Evolutionary conservation across 768 basidiomycete genomes (phyloP), one percentile per base, ranked within the genome.

Genomic region (Suillus subluteus): DNA sequence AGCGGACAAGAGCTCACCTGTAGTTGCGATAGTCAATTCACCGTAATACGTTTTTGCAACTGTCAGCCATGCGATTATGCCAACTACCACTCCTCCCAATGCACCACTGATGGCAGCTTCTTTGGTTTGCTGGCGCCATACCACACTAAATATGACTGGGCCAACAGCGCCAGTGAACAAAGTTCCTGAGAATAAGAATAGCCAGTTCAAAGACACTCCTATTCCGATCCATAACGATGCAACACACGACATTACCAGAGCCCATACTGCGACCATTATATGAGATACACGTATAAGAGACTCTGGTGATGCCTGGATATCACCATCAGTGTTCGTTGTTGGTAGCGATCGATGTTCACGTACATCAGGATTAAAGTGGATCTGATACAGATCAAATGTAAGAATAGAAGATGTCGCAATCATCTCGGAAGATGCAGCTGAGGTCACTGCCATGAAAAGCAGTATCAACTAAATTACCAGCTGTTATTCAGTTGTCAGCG

Each of bases 21-120:
- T 70, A 23, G 65, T 68, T 32, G 38, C 58, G 11, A 70, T 68
- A 46, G 69, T 70, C 2, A 70, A 54, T 46, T 68, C 69, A 8
- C 69, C 69, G 21, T 70, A 70, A 58, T 70, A 69, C 41, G 59
- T 65, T 23, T 70, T 66, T 18, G 69, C 69, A 40, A 70, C 69
- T 26, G 83, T 73, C 77, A 84, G 80, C 83, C 83, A 84, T 13
- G 82, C 82, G 1, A 80, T 67, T 77, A 84, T 82, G 55, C 82
- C 83, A 8, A 80, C 70, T 1, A 79, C 71, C 18, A 80, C 80
- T 7, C 83, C 83, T n/a, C 75, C 72, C 58, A 84, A 71, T 21
- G 81, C 75, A 1, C 83, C 83, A 37, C 70, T 62, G 56, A 82
- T 74, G 3, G 83, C 80, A 41, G 77, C 82, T 4, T 75, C 74